Percentiles rank a stretch among this genome's conserved stretches.
Conservation (phyloP, 2,329 filamentous ascomycete species). For the Fusarium sp. region DNA sequence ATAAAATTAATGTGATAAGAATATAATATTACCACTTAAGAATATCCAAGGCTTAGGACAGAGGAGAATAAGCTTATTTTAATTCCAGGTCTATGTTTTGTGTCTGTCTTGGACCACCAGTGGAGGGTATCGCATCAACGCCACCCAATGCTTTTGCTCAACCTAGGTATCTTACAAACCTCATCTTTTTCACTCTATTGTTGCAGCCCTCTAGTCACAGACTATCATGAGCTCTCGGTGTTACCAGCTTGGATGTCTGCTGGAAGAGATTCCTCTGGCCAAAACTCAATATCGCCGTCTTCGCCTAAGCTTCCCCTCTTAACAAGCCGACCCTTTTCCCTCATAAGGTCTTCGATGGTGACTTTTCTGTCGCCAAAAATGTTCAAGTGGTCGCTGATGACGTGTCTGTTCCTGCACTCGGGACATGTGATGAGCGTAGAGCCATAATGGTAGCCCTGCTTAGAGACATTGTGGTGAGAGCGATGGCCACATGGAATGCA, state of each 20-base stretch:
- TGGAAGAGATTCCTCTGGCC: conserved; percentile 73
- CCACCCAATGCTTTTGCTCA: conserved; percentile 31
- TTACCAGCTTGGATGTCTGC: conserved; percentile 36
- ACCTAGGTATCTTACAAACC: conserved; percentile 33
- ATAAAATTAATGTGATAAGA: neutral
- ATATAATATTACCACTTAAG: too few relatives aligned
- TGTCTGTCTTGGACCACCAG: neutral
- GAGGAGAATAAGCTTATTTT: neutral
- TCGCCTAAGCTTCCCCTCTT: conserved; percentile 77
- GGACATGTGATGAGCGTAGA: conserved; percentile 92
- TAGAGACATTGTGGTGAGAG: conserved; percentile 87
- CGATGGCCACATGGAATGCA: conserved; percentile 86
- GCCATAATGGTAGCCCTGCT: conserved; percentile 94
- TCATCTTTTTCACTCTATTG: neutral
- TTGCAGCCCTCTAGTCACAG: neutral
- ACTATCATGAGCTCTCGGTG: conserved; percentile 8
- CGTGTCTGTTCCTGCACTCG: conserved; percentile 83
- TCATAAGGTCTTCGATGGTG: conserved; percentile 82
- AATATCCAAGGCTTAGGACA: neutral
- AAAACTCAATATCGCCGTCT: conserved; percentile 92
- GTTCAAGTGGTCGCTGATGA: conserved; percentile 89
- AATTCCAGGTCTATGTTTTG: neutral
- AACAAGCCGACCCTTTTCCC: conserved; percentile 78
- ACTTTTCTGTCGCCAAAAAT: conserved; percentile 79
- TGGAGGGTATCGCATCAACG: conserved; percentile 41